phyloP scores from a whole-genome alignment of 164 flowering plant genomes.

The Aristolochia fimbriata region DNA sequence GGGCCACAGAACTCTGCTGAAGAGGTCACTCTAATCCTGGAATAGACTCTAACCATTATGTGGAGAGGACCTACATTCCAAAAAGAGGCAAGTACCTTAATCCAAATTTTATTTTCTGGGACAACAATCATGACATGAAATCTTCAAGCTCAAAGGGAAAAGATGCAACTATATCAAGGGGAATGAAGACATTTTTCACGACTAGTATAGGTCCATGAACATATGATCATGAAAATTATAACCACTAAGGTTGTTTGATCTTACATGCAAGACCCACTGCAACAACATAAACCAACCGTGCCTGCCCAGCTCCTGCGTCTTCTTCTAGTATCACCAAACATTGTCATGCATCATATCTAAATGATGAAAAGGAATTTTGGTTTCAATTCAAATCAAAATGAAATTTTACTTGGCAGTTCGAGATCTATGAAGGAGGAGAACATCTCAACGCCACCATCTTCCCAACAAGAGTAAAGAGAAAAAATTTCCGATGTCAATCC shows the following conservation, averaged over 20 bases:
- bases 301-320: conserved; percentile 40
- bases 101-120: too few relatives aligned
- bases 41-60: too few relatives aligned
- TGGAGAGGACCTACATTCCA: too few relatives aligned
- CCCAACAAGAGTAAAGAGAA: conserved; percentile 57
- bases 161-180: conserved; percentile 55
- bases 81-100: too few relatives aligned
- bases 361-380: neutral
- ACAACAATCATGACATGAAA: conserved; percentile 93
- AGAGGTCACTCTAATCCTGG: too few relatives aligned
- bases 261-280: conserved; percentile 89
- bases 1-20: too few relatives aligned
- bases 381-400: too few relatives aligned
- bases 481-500: conserved; percentile 62
- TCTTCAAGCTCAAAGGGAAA: conserved; percentile 77
- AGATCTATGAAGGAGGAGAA: conserved; percentile 90
- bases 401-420: conserved; percentile 47
- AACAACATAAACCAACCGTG: conserved; percentile 90
- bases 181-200: conserved; percentile 85
- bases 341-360: neutral
- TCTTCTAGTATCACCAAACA: conserved; percentile 54
- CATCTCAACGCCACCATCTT: conserved; percentile 71
- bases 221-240: neutral
- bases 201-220: conserved; percentile 96
- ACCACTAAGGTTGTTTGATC: conserved; percentile 8